Conservation (phyloP, 1,139 yeast species). For the Candida sp. region DNA sequence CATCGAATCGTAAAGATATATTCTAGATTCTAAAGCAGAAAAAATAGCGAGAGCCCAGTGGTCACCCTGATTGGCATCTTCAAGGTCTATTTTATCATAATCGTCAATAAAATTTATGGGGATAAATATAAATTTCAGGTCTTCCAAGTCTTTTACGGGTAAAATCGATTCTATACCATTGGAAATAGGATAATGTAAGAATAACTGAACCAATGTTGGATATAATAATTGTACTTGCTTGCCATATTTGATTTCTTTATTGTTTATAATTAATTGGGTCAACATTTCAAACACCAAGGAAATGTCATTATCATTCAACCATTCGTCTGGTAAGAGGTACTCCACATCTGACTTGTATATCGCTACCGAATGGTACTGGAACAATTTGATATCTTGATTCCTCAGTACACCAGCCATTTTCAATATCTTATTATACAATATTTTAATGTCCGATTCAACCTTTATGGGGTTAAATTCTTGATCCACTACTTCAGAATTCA, state of each 20-base stretch:
- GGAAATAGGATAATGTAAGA: slow-evolving; percentile 31
- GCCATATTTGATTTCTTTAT: slow-evolving; percentile 11
- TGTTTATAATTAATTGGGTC: slow-evolving; percentile 13
- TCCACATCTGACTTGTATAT: slow-evolving; percentile 35
- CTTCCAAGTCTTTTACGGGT: slow-evolving; percentile 30
- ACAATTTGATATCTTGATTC: slow-evolving; percentile 9
- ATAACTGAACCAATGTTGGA: slow-evolving; percentile 39
- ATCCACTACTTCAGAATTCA: slow-evolving; percentile 5
- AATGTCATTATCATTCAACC: slow-evolving; percentile 74
- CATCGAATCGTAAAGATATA: slow-evolving; percentile 44
- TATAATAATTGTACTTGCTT: slow-evolving; percentile 29
- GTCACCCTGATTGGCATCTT: slow-evolving; percentile 36
- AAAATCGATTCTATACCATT: slow-evolving; percentile 23
- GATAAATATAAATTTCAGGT: slow-evolving; percentile 33
- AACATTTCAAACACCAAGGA: slow-evolving; percentile 61
- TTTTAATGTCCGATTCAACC: slow-evolving; percentile 20
- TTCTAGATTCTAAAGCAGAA: slow-evolving; percentile 24
- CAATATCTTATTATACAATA: slow-evolving; percentile 12
- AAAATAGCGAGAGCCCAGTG: slow-evolving; percentile 43
- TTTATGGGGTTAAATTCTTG: slow-evolving; percentile 15
- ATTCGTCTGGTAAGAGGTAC: slow-evolving; percentile 50
- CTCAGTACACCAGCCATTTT: slow-evolving; percentile 4
- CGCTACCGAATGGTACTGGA: slow-evolving; percentile 40
- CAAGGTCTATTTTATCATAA: slow-evolving; percentile 21
- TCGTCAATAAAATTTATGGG: slow-evolving; percentile 41